Percentiles rank a stretch among this genome's conserved stretches.
phyloP scores from a whole-genome alignment of 2,329 filamentous ascomycete genomes.

The Ophiocordyceps camponoti-leonardi region DNA sequence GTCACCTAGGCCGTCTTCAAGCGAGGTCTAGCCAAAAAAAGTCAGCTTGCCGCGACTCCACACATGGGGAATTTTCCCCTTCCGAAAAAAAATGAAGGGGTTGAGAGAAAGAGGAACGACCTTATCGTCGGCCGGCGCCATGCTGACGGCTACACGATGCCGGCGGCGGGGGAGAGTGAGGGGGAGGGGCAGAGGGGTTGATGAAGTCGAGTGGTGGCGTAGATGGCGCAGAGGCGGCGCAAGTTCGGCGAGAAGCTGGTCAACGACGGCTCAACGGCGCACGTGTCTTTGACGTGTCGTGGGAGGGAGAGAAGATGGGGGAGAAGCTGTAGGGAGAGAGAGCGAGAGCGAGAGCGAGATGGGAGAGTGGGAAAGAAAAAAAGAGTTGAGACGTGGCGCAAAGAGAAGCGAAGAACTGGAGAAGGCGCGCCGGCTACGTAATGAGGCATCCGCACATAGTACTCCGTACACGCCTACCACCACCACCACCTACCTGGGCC shows the following conservation, averaged over 20 bases:
- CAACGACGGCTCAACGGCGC: neutral
- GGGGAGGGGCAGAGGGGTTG: neutral
- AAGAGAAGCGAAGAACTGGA: neutral
- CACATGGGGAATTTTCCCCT: too few relatives aligned
- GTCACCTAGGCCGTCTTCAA: conserved; percentile 41
- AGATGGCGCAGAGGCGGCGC: neutral
- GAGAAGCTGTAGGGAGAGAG: neutral
- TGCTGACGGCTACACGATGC: conserved; percentile 3
- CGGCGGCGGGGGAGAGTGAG: neutral
- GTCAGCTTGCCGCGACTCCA: neutral
- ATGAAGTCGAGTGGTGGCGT: neutral
- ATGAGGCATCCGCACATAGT: neutral
- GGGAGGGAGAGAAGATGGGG: neutral
- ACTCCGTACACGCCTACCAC: too few relatives aligned
- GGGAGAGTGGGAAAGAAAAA: too few relatives aligned
- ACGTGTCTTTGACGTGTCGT: neutral
- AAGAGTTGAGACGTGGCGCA: neutral
- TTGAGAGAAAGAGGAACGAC: conserved; percentile 7
- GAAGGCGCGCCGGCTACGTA: neutral
- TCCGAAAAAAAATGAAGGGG: neutral
- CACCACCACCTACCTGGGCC: too few relatives aligned
- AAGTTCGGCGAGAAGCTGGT: neutral
- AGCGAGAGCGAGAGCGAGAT: too few relatives aligned
- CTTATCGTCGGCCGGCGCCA: conserved; percentile 16
- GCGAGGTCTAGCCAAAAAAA: conserved; percentile 23